Evolutionary conservation across 2,329 filamentous ascomycete genomes (phyloP).

Genomic region (Nemania sp.): DNA sequence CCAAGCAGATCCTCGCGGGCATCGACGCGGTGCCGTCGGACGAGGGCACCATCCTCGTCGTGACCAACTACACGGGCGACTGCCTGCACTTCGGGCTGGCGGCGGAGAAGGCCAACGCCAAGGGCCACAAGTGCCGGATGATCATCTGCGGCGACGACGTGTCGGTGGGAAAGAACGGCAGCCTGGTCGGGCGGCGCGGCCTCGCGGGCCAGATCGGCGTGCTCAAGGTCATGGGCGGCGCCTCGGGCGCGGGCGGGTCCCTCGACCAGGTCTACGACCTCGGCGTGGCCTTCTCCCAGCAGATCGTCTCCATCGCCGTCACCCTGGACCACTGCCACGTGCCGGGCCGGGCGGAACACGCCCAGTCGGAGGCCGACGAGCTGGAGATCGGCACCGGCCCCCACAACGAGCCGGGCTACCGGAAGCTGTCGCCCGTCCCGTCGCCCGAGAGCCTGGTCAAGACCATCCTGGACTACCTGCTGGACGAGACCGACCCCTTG

Average conservation of each 20-base stretch:
- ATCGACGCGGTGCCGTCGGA: slow-evolving; percentile 60
- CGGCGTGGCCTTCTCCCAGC: slow-evolving; percentile 53
- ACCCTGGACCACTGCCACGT: slow-evolving; percentile 66
- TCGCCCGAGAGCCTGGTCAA: slow-evolving; percentile 55
- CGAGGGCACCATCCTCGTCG: slow-evolving; percentile 61
- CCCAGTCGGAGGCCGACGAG: slow-evolving; percentile 53
- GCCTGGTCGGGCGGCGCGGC: slow-evolving; percentile 64
- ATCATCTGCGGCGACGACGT: slow-evolving; percentile 69
- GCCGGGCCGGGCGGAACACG: slow-evolving; percentile 55
- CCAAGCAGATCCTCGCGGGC: slow-evolving; percentile 64
- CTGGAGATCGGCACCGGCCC: slow-evolving; percentile 69
- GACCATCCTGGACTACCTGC: slow-evolving; percentile 62
- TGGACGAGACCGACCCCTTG: slow-evolving; percentile 60
- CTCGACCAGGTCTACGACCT: slow-evolving; percentile 56
- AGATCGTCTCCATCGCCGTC: slow-evolving; percentile 61
- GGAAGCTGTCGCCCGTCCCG: slow-evolving; percentile 58
- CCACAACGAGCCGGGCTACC: slow-evolving; percentile 68
- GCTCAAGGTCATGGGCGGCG: slow-evolving; percentile 61
- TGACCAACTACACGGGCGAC: slow-evolving; percentile 69
- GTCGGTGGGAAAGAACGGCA: slow-evolving; percentile 61
- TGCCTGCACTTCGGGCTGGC: slow-evolving; percentile 66
- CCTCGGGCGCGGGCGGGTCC: slow-evolving; percentile 51
- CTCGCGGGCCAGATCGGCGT: slow-evolving; percentile 65
- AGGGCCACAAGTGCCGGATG: slow-evolving; percentile 58
- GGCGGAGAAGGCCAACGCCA: slow-evolving; percentile 60